Evolutionary conservation across 2,329 filamentous ascomycete species (phyloP).

Genomic region (Penicillium sp.): DNA sequence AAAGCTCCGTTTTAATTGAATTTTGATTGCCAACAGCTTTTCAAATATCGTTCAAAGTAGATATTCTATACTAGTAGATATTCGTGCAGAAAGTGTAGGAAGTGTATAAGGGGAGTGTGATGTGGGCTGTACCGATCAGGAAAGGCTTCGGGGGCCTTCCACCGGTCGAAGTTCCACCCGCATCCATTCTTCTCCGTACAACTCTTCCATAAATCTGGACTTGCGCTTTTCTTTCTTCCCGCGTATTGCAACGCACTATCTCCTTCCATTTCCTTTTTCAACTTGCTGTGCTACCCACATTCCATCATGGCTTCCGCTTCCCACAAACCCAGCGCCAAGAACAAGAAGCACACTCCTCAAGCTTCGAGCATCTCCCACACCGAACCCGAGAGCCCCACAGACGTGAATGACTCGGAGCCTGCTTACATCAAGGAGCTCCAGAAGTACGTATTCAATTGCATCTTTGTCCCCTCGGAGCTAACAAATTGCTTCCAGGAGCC

Average conservation of each 20-base stretch:
- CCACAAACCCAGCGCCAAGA: conserved; percentile 64
- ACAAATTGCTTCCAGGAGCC: conserved; percentile 60
- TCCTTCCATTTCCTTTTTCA: conserved; percentile 3
- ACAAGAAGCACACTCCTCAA: conserved; percentile 60
- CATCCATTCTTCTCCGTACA: conserved; percentile 27
- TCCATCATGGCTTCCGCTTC: conserved; percentile 63
- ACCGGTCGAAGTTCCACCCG: conserved; percentile 21
- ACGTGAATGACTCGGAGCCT: conserved; percentile 66
- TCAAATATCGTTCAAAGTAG: neutral
- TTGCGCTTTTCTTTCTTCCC: conserved; percentile 4
- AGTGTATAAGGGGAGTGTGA: neutral
- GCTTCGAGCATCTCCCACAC: conserved; percentile 30
- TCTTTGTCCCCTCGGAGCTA: neutral
- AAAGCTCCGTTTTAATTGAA: neutral
- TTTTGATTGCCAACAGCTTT: too few relatives aligned
- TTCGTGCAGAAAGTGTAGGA: neutral
- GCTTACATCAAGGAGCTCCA: conserved; percentile 84
- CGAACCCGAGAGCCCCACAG: conserved; percentile 38
- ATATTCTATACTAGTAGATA: neutral
- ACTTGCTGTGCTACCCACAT: conserved; percentile 22
- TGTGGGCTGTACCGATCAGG: conserved; percentile 22
- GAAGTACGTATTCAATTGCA: conserved; percentile 63
- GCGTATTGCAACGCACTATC: conserved; percentile 11
- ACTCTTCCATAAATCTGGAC: conserved; percentile 8
- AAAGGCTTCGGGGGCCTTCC: conserved; percentile 33